Percentiles rank a stretch among this genome's conserved stretches.
phyloP scores from a whole-genome alignment of 179 eudicot genomes.

The Carnegiea gigantea region DNA sequence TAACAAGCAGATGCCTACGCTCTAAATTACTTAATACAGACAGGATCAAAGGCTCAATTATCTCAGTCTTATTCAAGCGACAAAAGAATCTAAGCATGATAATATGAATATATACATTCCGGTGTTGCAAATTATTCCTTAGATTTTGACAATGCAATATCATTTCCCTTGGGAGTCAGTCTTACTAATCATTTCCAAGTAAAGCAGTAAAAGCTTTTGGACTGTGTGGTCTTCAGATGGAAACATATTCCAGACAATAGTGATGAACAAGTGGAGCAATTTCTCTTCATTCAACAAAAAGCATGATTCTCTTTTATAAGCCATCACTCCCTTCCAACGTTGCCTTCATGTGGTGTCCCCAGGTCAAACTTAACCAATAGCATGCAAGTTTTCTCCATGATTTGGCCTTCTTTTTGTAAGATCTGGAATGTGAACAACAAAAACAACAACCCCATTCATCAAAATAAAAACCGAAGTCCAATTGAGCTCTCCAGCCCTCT shows the following conservation, averaged over 20 bases:
- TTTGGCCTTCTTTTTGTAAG: not conserved
- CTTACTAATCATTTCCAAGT: constrained; percentile 66
- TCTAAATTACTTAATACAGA: constrained; percentile 58
- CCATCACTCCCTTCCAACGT: constrained; percentile 65
- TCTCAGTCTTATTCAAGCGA: constrained; percentile 62
- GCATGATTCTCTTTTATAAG: constrained; percentile 63
- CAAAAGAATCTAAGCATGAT: constrained; percentile 69
- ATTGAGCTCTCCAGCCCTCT: too few species aligned
- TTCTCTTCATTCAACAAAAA: constrained; percentile 70
- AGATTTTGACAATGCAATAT: constrained; percentile 68
- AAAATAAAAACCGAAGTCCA: too few species aligned
- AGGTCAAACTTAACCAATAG: constrained; percentile 64
- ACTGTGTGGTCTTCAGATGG: constrained; percentile 73
- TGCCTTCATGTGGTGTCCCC: constrained; percentile 73
- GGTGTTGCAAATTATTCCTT: constrained; percentile 65
- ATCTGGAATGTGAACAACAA: too few species aligned
- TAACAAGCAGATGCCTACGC: constrained; percentile 59
- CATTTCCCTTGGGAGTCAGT: constrained; percentile 74
- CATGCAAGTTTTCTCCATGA: constrained; percentile 71
- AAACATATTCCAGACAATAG: constrained; percentile 64
- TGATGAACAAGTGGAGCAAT: constrained; percentile 68
- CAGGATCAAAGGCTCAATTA: constrained; percentile 70
- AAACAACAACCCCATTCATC: too few species aligned
- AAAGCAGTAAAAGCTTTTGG: constrained; percentile 61
- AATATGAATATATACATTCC: constrained; percentile 68